phyloP scores from a whole-genome alignment of 805 yeast genomes.

The Ogataea ganodermae region DNA sequence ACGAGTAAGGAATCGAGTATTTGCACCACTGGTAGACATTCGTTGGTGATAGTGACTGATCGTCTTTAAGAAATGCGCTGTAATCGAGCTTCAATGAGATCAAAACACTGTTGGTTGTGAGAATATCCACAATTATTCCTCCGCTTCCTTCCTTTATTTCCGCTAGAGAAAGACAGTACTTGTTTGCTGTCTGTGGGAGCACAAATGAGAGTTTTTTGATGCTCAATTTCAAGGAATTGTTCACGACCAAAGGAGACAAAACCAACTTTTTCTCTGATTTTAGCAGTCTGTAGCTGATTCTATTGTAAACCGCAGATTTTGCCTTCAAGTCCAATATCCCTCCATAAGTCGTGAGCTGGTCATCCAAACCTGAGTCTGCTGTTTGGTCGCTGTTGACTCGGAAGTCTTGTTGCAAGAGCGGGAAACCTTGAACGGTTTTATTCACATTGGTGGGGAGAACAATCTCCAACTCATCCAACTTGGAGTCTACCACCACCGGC shows the following conservation, averaged over 20 bases:
- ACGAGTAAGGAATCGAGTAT: slow-evolving; percentile 67
- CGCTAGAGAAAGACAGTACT: slow-evolving; percentile 40
- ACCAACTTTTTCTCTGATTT: slow-evolving; percentile 13
- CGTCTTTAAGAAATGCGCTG: slow-evolving; percentile 41
- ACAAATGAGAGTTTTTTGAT: slow-evolving; percentile 41
- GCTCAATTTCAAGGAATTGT: slow-evolving; percentile 37
- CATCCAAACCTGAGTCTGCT: slow-evolving; percentile 7
- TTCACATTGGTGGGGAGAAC: slow-evolving; percentile 16
- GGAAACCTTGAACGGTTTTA: slow-evolving; percentile 16
- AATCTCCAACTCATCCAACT: slow-evolving; percentile 1
- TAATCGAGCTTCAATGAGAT: slow-evolving; percentile 49
- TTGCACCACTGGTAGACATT: slow-evolving; percentile 61
- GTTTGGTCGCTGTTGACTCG: background rate
- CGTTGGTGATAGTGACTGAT: slow-evolving; percentile 12
- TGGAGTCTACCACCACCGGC: slow-evolving; percentile 16
- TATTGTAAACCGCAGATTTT: slow-evolving; percentile 17
- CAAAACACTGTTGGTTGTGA: slow-evolving; percentile 53
- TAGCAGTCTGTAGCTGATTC: slow-evolving; percentile 18
- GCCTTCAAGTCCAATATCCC: slow-evolving; percentile 12
- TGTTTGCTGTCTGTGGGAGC: slow-evolving; percentile 40
- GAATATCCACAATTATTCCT: slow-evolving; percentile 50
- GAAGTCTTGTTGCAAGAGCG: slow-evolving; percentile 10
- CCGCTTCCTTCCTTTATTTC: slow-evolving; percentile 31
- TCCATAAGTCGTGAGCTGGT: slow-evolving; percentile 17
- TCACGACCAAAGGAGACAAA: slow-evolving; percentile 43